These are phyloP conservation scores for Citeromyces hawaiiensis DNA, from an alignment of 1,139 yeast genomes.

Conservation along the genomic window DNA sequence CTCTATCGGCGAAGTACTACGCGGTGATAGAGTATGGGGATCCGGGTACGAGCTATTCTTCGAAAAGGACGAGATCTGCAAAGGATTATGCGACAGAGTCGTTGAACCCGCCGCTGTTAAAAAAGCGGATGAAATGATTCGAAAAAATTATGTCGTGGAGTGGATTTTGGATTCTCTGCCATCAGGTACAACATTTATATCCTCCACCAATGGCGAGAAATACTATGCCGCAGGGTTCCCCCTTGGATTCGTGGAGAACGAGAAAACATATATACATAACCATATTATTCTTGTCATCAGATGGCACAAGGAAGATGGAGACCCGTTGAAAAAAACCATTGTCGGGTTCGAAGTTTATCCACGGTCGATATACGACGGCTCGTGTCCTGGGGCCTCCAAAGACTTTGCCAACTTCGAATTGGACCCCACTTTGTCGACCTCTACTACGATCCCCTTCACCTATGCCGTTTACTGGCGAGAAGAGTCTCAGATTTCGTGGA, in stretches of 20 bases:
- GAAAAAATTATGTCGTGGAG: conserved; percentile 63
- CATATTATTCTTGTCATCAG: conserved; percentile 75
- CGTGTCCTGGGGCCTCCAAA: conserved; percentile 60
- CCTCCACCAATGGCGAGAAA: conserved; percentile 34
- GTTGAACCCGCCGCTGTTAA: conserved; percentile 35
- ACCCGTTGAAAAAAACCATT: conserved; percentile 31
- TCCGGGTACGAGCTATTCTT: conserved; percentile 54
- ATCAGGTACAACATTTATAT: conserved; percentile 76
- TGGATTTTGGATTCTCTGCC: conserved; percentile 83
- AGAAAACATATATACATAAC: conserved; percentile 50
- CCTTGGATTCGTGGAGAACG: conserved; percentile 53
- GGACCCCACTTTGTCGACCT: conserved; percentile 17
- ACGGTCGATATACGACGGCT: conserved; percentile 53
- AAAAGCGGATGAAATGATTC: conserved; percentile 48
- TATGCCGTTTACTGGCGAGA: conserved; percentile 88
- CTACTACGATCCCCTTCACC: conserved; percentile 53
- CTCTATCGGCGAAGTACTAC: conserved; percentile 63
- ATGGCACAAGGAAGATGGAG: conserved; percentile 43
- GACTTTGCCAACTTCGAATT: conserved; percentile 42
- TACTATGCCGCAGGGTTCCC: conserved; percentile 79
- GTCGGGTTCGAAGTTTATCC: conserved; percentile 92
- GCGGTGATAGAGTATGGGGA: conserved; percentile 73
- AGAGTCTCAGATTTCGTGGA: conserved; percentile 54
- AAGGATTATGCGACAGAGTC: conserved; percentile 49
- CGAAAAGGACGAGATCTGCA: conserved; percentile 53